Evolutionary conservation across 202 grass and related monocot species (phyloP), one percentile per base, ranked within the genome.

Genomic region (Elaeis oleifera): DNA sequence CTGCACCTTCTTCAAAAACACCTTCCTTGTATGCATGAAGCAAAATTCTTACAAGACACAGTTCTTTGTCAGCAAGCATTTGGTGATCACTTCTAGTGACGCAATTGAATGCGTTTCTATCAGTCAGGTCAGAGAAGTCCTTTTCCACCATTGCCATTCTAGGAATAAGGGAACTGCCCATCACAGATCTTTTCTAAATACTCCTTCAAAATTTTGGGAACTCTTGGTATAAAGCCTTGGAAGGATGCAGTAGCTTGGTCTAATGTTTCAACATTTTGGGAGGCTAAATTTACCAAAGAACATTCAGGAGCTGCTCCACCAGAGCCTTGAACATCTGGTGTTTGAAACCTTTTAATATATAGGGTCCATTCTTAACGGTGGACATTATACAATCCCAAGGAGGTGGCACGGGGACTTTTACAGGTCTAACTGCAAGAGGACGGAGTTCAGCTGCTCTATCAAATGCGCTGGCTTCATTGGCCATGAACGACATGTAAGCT

Each of bases 1-100:
- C 50, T 55, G 87, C 84, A 6, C 92, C 84, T 19, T 89, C 84
- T 83, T 91, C 84, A 75, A 96, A 91, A 60, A 69, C 89, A 69
- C 91, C 87, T 78, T 89, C 84, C 53, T 83, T 96, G 23, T 78
- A 79, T 53, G 81, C 79, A 68, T 71, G 71, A 49, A 96, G 67
- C 44, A 85, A 64, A 56, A 91, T 79, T 61, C 87, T 88, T 76
- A 80, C 72, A 74, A 96, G 76, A 60, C 87, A 90, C 56, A 79
- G 36, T 65, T 71, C 50, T 54, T 58, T 71, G 50, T 25, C 1
- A 32, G 59, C 66, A 61, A 48, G 49, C 28, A 49, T 9, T 44
- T 23, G 60, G 9, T 50, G 3, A 18, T 18, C 59, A 61, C 3
- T 24, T 26, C 17, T 60, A 64, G 49, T 65, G 74, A 50, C 39